These are phyloP conservation scores for Liquidambar formosana DNA, from an alignment of 164 flowering plant genomes.

Conservation along the genomic window DNA sequence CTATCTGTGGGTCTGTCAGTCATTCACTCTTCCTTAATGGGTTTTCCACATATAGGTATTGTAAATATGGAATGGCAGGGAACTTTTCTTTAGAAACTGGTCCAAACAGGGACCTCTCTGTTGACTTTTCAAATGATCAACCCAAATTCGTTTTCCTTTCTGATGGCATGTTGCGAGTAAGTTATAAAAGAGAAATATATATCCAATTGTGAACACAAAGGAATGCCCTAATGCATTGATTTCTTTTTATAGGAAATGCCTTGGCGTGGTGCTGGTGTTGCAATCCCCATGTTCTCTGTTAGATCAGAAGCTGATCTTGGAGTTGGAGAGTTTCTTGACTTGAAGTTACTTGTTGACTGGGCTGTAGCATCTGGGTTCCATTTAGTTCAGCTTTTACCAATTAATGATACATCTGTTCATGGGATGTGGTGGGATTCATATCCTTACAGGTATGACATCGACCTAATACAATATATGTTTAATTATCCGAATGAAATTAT, in stretches of 20 bases:
- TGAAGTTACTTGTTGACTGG: slow-evolving; percentile 92
- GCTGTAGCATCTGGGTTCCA: slow-evolving; percentile 90
- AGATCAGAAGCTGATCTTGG: slow-evolving; percentile 91
- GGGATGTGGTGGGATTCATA: slow-evolving; percentile 99
- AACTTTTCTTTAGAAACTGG: slow-evolving; percentile 62
- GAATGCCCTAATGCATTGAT: neutral
- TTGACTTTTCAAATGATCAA: slow-evolving; percentile 43
- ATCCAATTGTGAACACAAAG: neutral
- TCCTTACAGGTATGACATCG: slow-evolving; percentile 79
- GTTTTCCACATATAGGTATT: slow-evolving; percentile 67
- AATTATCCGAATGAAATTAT: neutral
- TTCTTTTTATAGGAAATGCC: slow-evolving; percentile 67
- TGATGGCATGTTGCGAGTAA: slow-evolving; percentile 88
- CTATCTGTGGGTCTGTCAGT: neutral
- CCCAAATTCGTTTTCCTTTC: slow-evolving; percentile 63
- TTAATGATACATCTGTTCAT: slow-evolving; percentile 95
- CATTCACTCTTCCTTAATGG: slow-evolving; percentile 44
- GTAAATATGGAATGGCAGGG: slow-evolving; percentile 54
- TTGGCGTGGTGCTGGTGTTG: slow-evolving; percentile 97
- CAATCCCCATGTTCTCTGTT: slow-evolving; percentile 91
- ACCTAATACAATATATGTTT: neutral
- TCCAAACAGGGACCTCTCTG: slow-evolving; percentile 52
- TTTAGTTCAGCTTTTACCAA: slow-evolving; percentile 95
- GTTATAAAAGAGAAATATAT: slow-evolving; percentile 1
- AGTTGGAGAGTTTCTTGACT: slow-evolving; percentile 97